These are phyloP conservation scores for Backusella sp. DNA, from an alignment of 192 early-diverging fungal species.

Conservation along the genomic window DNA sequence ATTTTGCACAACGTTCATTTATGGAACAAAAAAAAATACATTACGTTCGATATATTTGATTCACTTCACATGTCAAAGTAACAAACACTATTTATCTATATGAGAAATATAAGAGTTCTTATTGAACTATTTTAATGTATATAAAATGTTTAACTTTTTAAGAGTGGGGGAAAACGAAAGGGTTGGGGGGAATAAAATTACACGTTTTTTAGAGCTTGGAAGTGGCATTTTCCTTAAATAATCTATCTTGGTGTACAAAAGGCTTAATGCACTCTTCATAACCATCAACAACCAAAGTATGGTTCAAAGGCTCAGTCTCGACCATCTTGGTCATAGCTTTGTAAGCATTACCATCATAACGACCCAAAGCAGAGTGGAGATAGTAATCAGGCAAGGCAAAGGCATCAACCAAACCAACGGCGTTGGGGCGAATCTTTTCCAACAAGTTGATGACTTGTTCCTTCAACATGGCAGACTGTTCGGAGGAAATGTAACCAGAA, in stretches of 20 bases:
- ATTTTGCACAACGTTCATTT: too few relatives aligned
- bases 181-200: background rate
- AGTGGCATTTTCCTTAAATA: background rate
- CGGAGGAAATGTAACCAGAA: constrained; percentile 49
- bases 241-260: constrained; percentile 23
- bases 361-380: constrained; percentile 75
- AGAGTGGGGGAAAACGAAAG: background rate
- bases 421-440: constrained; percentile 67
- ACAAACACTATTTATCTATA: background rate
- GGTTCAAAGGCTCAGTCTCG: constrained; percentile 73
- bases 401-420: constrained; percentile 77
- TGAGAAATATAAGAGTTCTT: background rate
- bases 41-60: too few relatives aligned
- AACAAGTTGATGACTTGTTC: constrained; percentile 50
- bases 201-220: constrained; percentile 25
- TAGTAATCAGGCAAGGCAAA: constrained; percentile 74
- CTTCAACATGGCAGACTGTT: constrained; percentile 52
- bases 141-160: background rate
- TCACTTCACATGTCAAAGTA: background rate
- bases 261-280: constrained; percentile 52
- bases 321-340: constrained; percentile 75
- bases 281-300: constrained; percentile 52
- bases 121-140: background rate
- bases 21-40: too few relatives aligned
- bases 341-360: constrained; percentile 76